These are phyloP conservation scores for Leishmania arabica DNA, from an alignment of 208 protist genomes.

Conservation along the genomic window DNA sequence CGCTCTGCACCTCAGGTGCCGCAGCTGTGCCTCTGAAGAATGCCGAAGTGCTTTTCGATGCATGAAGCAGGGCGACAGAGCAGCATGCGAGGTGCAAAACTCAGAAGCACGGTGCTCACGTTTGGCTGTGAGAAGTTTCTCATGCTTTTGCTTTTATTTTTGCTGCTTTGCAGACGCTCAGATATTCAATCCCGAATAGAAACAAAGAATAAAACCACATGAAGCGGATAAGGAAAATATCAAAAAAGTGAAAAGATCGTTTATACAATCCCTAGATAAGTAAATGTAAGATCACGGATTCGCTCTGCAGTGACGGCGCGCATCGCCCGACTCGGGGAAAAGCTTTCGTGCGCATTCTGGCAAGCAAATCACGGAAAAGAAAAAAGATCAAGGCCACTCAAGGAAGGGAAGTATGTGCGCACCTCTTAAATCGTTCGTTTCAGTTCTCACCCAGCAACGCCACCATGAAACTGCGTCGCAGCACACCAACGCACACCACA, in stretches of 20 bases:
- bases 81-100: neutral
- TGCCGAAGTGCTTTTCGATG: neutral
- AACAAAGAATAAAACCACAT: neutral
- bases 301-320: neutral
- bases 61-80: neutral
- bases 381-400: neutral
- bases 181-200: neutral
- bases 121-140: neutral
- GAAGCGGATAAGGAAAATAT: neutral
- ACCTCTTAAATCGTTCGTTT: neutral
- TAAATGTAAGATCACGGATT: neutral
- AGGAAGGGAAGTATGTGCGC: constrained; percentile 2
- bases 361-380: neutral
- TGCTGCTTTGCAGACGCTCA: neutral
- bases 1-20: neutral
- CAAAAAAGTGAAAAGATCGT: neutral
- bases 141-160: neutral
- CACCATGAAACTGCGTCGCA: neutral
- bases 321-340: neutral
- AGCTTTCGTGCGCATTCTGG: neutral
- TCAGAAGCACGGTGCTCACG: neutral
- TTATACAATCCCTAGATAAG: neutral
- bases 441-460: neutral
- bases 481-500: neutral
- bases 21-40: neutral